Base-by-base conservation (phyloP, 176 grass and related monocot species). In the Aegilops speltoides region DNA sequence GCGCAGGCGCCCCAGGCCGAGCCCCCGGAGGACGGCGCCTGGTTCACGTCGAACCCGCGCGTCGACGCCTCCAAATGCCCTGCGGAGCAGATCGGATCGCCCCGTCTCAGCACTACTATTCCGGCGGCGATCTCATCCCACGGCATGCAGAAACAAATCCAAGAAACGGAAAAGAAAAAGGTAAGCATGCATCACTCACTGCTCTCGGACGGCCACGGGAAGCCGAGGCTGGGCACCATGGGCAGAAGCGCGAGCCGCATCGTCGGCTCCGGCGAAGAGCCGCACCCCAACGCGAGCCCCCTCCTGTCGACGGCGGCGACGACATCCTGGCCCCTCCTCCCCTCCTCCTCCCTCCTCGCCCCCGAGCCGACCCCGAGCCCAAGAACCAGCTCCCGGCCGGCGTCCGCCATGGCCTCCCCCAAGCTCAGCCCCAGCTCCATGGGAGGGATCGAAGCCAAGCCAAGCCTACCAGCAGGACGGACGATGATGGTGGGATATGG, bases 21-120 rank as follows among this genome's bases (percentile, higher is more conserved):
- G 26, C 13, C 68, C 0, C 8, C 89, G 61, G 77, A 67, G 31
- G 93, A 78, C 78, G 86, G 90, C 78, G 82, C 82, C 64, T 34
- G 90, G 87, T 98, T 98, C 80, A 98, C 95, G 82, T 98, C 95
- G 70, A 98, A 95, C 15, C 95, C 93, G 52, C 95, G 86, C 65
- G 87, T 61, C 10, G 85, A 88, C 41, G 86, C 88, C 60, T 90
- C 87, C 36, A 78, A 72, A 92, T 90, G 90, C 79, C 87, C 94
- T 96, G 34, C 84, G 59, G 48, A 26, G 38, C 33, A 81, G 19
- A 64, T 10, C 86, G 73, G 32, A 65, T 13, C 79, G 69, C 0
- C 36, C 63, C 73, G 12, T 29, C 14, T 82, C 22, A 82, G 48
- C 2, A 24, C 38, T 10, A 3, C 24, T 68, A 64, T 50, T 23